Conservation (phyloP, 345 rosid genomes). For the Toxicodendron radicans region DNA sequence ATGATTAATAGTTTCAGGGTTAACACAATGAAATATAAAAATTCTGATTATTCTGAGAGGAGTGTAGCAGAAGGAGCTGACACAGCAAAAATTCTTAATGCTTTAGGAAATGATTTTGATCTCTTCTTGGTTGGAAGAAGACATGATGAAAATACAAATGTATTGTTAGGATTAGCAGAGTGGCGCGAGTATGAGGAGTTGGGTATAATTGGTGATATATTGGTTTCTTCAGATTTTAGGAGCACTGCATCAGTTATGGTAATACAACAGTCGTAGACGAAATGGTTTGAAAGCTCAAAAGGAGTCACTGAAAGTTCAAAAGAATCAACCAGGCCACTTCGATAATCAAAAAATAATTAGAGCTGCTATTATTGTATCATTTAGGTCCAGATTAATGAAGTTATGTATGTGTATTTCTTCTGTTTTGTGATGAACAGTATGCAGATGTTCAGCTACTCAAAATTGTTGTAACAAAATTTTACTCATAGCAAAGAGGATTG, state of each 20-base stretch:
- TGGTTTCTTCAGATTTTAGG: conserved; percentile 36
- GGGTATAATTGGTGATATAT: conserved; percentile 43
- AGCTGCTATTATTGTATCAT: too few relatives aligned
- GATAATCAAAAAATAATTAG: too few relatives aligned
- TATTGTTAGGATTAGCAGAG: conserved; percentile 34
- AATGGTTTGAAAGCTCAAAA: conserved; percentile 10
- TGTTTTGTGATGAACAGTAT: too few relatives aligned
- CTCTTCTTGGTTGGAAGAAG: conserved; percentile 47
- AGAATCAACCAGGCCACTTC: too few relatives aligned
- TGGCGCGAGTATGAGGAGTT: conserved; percentile 44
- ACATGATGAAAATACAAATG: conserved; percentile 27
- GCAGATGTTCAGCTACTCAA: too few relatives aligned
- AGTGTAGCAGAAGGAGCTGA: conserved; percentile 24
- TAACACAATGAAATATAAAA: neutral
- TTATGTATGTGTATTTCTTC: too few relatives aligned
- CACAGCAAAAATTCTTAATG: conserved; percentile 19
- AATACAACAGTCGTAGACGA: conserved; percentile 28
- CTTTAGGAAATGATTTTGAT: conserved; percentile 31
- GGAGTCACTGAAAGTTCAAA: too few relatives aligned
- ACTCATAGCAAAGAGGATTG: too few relatives aligned
- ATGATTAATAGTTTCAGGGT: conserved; percentile 32
- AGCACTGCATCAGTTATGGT: conserved; percentile 38
- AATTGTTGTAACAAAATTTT: too few relatives aligned
- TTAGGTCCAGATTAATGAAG: too few relatives aligned
- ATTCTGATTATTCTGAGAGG: conserved; percentile 26